These are phyloP conservation scores for Halophytophthora polymorphica DNA, from an alignment of 352 stramenopile species.

Conservation along the genomic window DNA sequence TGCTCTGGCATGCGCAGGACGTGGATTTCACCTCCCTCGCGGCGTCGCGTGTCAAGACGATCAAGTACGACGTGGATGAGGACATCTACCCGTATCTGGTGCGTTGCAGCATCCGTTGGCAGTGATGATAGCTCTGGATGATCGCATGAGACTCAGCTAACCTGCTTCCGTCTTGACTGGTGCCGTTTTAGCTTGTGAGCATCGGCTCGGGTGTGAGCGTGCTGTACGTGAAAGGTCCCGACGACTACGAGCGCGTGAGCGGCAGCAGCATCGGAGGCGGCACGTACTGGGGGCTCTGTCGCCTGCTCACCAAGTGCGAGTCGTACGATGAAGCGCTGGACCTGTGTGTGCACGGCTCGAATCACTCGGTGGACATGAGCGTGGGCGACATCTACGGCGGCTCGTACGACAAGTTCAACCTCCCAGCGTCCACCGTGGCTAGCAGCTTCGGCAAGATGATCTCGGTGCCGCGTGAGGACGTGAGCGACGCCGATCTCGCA, in stretches of 20 bases:
- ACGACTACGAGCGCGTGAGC: slow-evolving; percentile 96
- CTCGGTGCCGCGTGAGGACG: slow-evolving; percentile 44
- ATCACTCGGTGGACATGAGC: slow-evolving; percentile 94
- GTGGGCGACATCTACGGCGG: slow-evolving; percentile 99
- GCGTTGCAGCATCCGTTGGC: slow-evolving; percentile 3
- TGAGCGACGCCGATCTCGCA: slow-evolving; percentile 95
- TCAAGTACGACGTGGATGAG: slow-evolving; percentile 74
- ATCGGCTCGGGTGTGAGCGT: slow-evolving; percentile 99
- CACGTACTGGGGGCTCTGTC: slow-evolving; percentile 98
- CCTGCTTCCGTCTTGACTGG: not conserved
- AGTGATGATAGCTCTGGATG: not conserved
- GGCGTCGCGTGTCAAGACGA: slow-evolving; percentile 73
- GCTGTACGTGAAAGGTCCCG: slow-evolving; percentile 90
- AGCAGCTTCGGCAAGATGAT: slow-evolving; percentile 96
- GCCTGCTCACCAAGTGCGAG: slow-evolving; percentile 89
- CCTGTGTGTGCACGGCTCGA: slow-evolving; percentile 73
- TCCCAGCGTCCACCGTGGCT: slow-evolving; percentile 90
- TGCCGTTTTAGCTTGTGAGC: slow-evolving; percentile 86
- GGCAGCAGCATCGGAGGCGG: slow-evolving; percentile 97
- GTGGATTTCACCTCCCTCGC: slow-evolving; percentile 77
- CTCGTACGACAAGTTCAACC: slow-evolving; percentile 93
- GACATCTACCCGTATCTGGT: slow-evolving; percentile 86
- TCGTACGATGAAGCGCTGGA: slow-evolving; percentile 86
- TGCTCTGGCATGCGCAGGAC: slow-evolving; percentile 33
- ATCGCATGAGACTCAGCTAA: slow-evolving; percentile 2